phyloP scores from a whole-genome alignment of 768 basidiomycete genomes.

The Lactarius quietus region DNA sequence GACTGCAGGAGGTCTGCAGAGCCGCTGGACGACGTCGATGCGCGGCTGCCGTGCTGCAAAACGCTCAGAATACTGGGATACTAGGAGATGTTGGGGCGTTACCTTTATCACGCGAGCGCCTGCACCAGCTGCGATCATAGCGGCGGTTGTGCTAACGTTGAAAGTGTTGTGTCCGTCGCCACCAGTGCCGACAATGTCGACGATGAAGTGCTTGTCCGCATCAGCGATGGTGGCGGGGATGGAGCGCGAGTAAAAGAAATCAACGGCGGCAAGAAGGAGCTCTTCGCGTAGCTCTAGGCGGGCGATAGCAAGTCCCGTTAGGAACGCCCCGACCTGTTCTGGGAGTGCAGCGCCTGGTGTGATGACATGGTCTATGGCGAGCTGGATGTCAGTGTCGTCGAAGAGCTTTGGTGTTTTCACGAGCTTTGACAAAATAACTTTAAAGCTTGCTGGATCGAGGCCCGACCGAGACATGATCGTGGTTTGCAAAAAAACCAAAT shows the following conservation, averaged over 20 bases:
- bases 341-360: constrained; percentile 60
- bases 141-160: constrained; percentile 95
- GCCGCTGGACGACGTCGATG: constrained; percentile 92
- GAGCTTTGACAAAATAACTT: constrained; percentile 69
- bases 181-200: constrained; percentile 89
- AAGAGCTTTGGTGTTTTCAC: constrained; percentile 81
- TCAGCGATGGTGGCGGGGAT: constrained; percentile 58
- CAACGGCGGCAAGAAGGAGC: constrained; percentile 74
- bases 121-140: constrained; percentile 89
- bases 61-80: neutral
- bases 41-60: constrained; percentile 78
- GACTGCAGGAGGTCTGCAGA: constrained; percentile 90
- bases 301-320: constrained; percentile 80
- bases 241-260: constrained; percentile 66
- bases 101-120: constrained; percentile 91
- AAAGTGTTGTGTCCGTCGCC: constrained; percentile 96
- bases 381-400: constrained; percentile 66
- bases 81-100: constrained; percentile 25
- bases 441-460: constrained; percentile 55
- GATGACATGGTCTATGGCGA: constrained; percentile 72
- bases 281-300: constrained; percentile 74
- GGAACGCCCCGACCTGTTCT: constrained; percentile 83
- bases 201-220: constrained; percentile 56
- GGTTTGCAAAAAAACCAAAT: neutral
- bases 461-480: constrained; percentile 12